phyloP scores from a whole-genome alignment of 768 basidiomycete genomes.

The Termitomyces bulborhizus region DNA sequence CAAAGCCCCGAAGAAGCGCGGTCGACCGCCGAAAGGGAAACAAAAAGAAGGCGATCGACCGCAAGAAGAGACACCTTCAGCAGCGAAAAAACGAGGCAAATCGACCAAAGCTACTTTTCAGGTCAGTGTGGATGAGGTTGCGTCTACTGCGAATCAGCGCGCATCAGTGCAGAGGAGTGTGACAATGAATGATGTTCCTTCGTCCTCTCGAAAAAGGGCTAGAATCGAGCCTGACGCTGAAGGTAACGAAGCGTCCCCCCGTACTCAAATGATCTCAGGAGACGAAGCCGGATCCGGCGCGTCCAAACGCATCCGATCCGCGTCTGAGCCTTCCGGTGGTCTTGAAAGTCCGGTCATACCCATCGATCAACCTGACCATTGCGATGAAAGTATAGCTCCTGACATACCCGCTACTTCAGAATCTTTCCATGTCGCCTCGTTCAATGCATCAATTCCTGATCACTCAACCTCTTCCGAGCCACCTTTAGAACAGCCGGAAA shows the following conservation, averaged over 20 bases:
- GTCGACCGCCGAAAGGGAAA: conserved; percentile 25
- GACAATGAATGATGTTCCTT: not conserved
- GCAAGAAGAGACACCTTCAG: conserved; percentile 6
- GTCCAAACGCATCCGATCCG: conserved; percentile 3
- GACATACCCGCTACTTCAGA: not conserved
- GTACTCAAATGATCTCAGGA: not conserved
- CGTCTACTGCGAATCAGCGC: not conserved
- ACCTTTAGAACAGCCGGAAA: not conserved
- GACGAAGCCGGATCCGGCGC: not conserved
- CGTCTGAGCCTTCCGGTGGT: not conserved
- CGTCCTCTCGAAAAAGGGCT: conserved; percentile 1
- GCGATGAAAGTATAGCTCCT: not conserved
- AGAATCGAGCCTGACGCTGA: not conserved
- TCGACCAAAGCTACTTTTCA: conserved; percentile 18
- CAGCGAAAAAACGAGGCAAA: conserved; percentile 30
- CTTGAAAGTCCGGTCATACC: not conserved
- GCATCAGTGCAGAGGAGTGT: not conserved
- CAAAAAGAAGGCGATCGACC: conserved; percentile 9
- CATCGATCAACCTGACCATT: not conserved
- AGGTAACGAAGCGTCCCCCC: not conserved
- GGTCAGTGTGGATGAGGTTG: not conserved
- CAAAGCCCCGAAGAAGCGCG: conserved; percentile 30
- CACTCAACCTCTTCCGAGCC: not conserved
- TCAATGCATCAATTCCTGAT: not conserved
- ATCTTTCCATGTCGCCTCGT: not conserved